These are phyloP conservation scores for Lithocarpus polystachyus DNA, from an alignment of 306 rosid genomes.

Conservation along the genomic window DNA sequence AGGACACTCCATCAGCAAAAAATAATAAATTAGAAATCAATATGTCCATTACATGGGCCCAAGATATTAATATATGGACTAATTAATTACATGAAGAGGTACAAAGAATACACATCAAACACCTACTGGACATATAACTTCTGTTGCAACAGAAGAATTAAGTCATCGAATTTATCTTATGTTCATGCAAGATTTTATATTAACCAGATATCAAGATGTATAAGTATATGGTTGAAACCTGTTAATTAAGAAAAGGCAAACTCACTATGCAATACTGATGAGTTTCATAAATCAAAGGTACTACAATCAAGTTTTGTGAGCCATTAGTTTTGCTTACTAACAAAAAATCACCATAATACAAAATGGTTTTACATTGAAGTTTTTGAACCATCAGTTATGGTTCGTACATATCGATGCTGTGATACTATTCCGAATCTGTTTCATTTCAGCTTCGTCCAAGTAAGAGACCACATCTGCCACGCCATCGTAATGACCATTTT, in stretches of 20 bases:
- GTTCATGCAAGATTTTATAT: background rate
- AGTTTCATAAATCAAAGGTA: no score
- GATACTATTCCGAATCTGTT: no score
- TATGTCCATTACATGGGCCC: background rate
- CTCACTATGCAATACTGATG: no score
- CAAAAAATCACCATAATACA: no score
- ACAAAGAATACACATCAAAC: slow-evolving; percentile 2
- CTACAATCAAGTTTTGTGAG: no score
- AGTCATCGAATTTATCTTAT: background rate
- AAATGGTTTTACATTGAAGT: no score
- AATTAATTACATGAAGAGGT: background rate
- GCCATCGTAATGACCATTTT: no score
- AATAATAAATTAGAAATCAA: slow-evolving; percentile 2
- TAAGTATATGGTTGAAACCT: background rate
- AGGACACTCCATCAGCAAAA: slow-evolving; percentile 34
- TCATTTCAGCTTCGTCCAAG: no score
- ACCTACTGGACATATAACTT: background rate
- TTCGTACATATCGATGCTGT: no score
- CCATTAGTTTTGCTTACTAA: no score
- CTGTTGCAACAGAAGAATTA: background rate
- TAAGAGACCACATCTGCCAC: no score
- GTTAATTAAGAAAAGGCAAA: background rate
- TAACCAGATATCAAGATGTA: background rate
- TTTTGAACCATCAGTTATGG: no score
- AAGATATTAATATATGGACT: background rate